Percentiles rank a stretch among this genome's conserved stretches.
Conservation (phyloP, 1,139 yeast genomes). For the Saccharomyces hybrid region DNA sequence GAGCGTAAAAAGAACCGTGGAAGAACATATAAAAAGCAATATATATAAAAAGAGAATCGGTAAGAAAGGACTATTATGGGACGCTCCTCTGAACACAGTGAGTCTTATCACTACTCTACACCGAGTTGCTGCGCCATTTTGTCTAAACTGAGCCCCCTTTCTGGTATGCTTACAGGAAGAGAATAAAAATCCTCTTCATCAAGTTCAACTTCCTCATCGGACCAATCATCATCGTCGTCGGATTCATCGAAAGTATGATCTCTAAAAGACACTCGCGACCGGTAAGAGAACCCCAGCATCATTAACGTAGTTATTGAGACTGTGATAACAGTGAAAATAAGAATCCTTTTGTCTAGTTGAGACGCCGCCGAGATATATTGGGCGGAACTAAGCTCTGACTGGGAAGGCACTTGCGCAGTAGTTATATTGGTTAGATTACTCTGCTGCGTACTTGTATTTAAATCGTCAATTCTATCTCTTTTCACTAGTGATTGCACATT, state of each 20-base stretch:
- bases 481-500: neutral
- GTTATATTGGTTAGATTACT: too few species aligned
- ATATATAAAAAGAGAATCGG: neutral
- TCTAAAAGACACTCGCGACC: neutral
- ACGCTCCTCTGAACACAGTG: neutral
- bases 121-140: slow-evolving; percentile 3
- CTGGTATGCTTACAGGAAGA: slow-evolving; percentile 3
- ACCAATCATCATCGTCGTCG: slow-evolving; percentile 5
- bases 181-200: slow-evolving; percentile 4
- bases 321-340: slow-evolving; percentile 7
- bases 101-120: neutral
- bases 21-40: neutral
- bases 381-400: neutral
- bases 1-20: too few species aligned
- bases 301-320: slow-evolving; percentile 7
- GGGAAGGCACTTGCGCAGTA: neutral
- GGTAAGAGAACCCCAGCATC: slow-evolving; percentile 8
- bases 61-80: neutral
- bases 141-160: slow-evolving; percentile 1
- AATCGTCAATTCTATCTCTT: neutral
- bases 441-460: neutral
- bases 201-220: slow-evolving; percentile 5
- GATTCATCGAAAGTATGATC: neutral
- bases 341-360: slow-evolving; percentile 7
- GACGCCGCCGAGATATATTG: slow-evolving; percentile 9